Base-by-base conservation (phyloP, 1,284 basidiomycete genomes). In the Cutaneotrichosporon spelunceum region DNA sequence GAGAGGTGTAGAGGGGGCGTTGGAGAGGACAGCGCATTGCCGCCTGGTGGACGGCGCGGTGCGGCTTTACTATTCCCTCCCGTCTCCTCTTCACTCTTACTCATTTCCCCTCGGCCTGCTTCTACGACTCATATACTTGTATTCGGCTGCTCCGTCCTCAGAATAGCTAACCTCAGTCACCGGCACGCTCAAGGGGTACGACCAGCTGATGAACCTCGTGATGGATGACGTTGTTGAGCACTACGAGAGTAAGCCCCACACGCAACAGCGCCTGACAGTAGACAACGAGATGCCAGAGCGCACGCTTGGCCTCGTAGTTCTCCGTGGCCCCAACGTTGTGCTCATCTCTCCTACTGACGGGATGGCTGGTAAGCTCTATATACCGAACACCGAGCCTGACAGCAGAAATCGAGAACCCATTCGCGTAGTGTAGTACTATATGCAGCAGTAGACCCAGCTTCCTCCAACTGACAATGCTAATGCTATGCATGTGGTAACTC, bases 171-270 rank as follows among this genome's bases (percentile, higher is more conserved):
- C 60, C 3, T 11, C 72, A 98, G 96, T 98, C 50, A 89, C 87
- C 19, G 95, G 95, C 11, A 84, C 89, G 14, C 81, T 99, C 66
- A 99, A 99, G 80, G 95, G 95, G 14, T 98, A 88, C 74, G 96
- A 99, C 80, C 94, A 98, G 73, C 83, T 99, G 48, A 85, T 99
- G 70, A 99, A 99, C 78, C 86, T 99, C 60, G 95, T 80, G 39
- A 73, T 80, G 72, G 79, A 80, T 61, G 79, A 80, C 55, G 79
- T 80, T 1, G 71, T 77, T n/a, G 79, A 80, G 68, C 75, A 76
- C 58, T 77, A 74, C 49, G 72, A 77, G 65, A 74, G 79, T 80
- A 74, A 69, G 79, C 72, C 7, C 8, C 11, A 9, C 8, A 11
- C 16, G 13, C 3, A 5, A 19, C 5, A 9, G 26, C n/a, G n/a